phyloP scores from a whole-genome alignment of 1,139 yeast genomes.

The Taphrina communis region DNA sequence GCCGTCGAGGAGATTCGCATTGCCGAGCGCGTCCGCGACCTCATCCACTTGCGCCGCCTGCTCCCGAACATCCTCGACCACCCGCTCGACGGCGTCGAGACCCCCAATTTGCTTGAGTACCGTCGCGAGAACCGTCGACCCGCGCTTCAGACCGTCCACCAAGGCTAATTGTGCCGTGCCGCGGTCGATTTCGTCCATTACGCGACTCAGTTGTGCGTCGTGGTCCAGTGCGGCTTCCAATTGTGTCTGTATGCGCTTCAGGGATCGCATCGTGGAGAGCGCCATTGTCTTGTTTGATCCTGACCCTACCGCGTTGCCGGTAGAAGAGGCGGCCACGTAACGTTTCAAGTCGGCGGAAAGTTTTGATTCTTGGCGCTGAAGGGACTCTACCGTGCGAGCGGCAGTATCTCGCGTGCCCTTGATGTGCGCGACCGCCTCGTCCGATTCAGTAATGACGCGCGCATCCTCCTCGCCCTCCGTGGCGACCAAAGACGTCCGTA shows the following conservation, averaged over 20 bases:
- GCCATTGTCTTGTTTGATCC: slow-evolving; percentile 3
- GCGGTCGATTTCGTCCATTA: slow-evolving; percentile 30
- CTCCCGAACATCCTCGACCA: slow-evolving; percentile 28
- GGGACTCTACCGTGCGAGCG: background rate
- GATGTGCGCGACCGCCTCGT: slow-evolving; percentile 30
- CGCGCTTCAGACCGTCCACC: slow-evolving; percentile 27
- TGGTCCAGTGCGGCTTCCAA: slow-evolving; percentile 9
- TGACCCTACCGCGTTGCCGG: no score
- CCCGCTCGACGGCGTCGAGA: slow-evolving; percentile 24
- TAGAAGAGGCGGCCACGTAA: background rate
- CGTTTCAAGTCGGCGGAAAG: background rate
- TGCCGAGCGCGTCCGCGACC: background rate
- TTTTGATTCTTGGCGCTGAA: background rate
- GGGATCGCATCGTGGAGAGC: background rate
- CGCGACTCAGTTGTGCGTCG: slow-evolving; percentile 12
- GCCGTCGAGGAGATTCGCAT: background rate
- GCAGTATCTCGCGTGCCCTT: background rate
- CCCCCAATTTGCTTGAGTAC: slow-evolving; percentile 35
- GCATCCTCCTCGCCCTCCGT: background rate
- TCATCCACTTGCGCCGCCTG: slow-evolving; percentile 33
- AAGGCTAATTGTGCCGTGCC: slow-evolving; percentile 22
- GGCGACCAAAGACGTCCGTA: no score
- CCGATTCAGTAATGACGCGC: slow-evolving; percentile 15
- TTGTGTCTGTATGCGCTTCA: slow-evolving; percentile 12
- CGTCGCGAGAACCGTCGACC: slow-evolving; percentile 14